These are phyloP conservation scores for Ustilago crameri DNA, from an alignment of 1,284 basidiomycete genomes.

Conservation along the genomic window DNA sequence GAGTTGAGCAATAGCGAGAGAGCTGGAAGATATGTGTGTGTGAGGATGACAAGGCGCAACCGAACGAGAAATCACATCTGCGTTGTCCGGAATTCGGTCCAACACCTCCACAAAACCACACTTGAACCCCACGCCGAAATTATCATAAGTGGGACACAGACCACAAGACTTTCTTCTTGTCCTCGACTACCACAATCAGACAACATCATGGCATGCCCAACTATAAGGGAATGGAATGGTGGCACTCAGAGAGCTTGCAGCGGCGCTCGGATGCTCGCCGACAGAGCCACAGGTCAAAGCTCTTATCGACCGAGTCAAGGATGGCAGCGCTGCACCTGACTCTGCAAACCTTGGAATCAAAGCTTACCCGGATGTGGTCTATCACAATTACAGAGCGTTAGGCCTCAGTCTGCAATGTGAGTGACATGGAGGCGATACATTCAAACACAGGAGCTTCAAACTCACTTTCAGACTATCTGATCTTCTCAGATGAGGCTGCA, in stretches of 20 bases:
- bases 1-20: too few relatives aligned
- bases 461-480: too few relatives aligned
- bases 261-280: constrained; percentile 10
- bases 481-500: constrained; percentile 14
- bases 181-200: constrained; percentile 2
- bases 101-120: constrained; percentile 11
- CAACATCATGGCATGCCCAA: too few relatives aligned
- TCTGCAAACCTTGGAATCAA: constrained; percentile 12
- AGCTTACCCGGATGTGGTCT: constrained; percentile 33
- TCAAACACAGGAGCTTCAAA: too few relatives aligned
- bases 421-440: not conserved
- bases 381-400: constrained; percentile 25
- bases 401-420: constrained; percentile 46
- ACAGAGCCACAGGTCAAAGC: constrained; percentile 5
- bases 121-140: not conserved
- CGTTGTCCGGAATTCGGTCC: constrained; percentile 15
- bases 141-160: too few relatives aligned
- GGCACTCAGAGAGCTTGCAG: not conserved
- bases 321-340: not conserved
- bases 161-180: not conserved
- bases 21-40: too few relatives aligned
- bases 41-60: not conserved
- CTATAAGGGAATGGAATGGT: constrained; percentile 4
- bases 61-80: not conserved
- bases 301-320: constrained; percentile 6